Base-by-base conservation (phyloP, 2,329 filamentous ascomycete species). In the Thelonectria blattea region DNA sequence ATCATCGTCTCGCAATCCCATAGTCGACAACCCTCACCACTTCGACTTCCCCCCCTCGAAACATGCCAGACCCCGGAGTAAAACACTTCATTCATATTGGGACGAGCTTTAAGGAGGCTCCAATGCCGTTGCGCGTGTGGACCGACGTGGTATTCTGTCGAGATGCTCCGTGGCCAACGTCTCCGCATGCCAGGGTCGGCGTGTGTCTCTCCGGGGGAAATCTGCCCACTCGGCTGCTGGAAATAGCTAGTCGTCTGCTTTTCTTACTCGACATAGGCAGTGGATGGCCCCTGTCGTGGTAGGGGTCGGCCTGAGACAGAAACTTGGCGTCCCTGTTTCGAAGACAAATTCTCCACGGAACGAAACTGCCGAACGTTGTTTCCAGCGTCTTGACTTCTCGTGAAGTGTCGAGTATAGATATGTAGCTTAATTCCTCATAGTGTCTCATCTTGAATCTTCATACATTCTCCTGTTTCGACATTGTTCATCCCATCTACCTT, bases 251-350 rank as follows among this genome's bases (percentile, higher is more conserved):
- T 48, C 43, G 39, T 52, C 17, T 14, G 24, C 15, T 39, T 32
- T 18, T n/a, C 52, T 34, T 11, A 5, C 32, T 34, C 15, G 15
- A 15, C 34, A 24, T 20, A 18, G 22, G 6, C 22, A 6, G 20
- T 22, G 2, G 10, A 20, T 18, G 18, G 17, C 32, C 47, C 45
- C 12, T 17, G 43, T 46, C 15, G 17, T 3, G 4, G 11, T 30
- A 52, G 10, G 39, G 51, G 46, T 14, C 32, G 14, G 42, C 52
- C 57, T 60, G 57, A 60, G 53, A 60, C 57, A 30, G 47, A 47
- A 46, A 52, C 41, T 17, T 14, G 17, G 47, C 41, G 6, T 52
- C 52, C 41, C 47, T 58, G 56, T 59, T 54, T 52, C 30, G 37
- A 45, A 9, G 20, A 49, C 34, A 54, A 54, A 47, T 55, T 34